Percentiles rank a stretch among this genome's conserved stretches.
Evolutionary conservation across 192 early-diverging fungal species (phyloP).

Genomic region (Coemansia furcata): DNA sequence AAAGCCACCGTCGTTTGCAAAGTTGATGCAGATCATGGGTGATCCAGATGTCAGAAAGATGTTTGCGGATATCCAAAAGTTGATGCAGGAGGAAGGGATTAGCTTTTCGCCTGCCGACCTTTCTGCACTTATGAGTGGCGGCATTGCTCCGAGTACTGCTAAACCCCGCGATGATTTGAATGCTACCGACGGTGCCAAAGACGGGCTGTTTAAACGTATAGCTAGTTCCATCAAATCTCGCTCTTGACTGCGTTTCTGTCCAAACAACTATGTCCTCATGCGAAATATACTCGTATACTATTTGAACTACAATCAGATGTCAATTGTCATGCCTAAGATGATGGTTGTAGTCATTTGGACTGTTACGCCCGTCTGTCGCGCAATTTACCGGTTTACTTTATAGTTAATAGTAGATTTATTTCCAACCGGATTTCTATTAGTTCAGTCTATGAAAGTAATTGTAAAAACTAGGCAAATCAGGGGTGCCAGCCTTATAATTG

Average conservation of each 20-base stretch:
- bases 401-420: too few relatives aligned
- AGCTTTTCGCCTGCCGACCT: constrained; percentile 26
- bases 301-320: too few relatives aligned
- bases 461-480: too few relatives aligned
- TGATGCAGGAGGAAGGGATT: constrained; percentile 36
- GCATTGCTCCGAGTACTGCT: neutral
- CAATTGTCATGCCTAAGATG: too few relatives aligned
- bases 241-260: neutral
- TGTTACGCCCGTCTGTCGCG: too few relatives aligned
- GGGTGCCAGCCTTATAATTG: too few relatives aligned
- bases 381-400: too few relatives aligned
- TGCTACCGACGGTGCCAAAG: constrained; percentile 2
- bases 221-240: constrained; percentile 18
- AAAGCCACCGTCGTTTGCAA: constrained; percentile 31
- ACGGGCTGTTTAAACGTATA: constrained; percentile 16
- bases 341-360: too few relatives aligned
- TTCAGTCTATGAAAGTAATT: too few relatives aligned
- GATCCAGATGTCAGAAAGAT: constrained; percentile 26
- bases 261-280: neutral
- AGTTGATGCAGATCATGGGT: constrained; percentile 39
- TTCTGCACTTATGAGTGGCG: constrained; percentile 16
- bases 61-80: constrained; percentile 14
- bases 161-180: neutral
- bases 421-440: neutral
- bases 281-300: too few relatives aligned